phyloP scores from a whole-genome alignment of 352 stramenopile species.

The Pythium brassicae region DNA sequence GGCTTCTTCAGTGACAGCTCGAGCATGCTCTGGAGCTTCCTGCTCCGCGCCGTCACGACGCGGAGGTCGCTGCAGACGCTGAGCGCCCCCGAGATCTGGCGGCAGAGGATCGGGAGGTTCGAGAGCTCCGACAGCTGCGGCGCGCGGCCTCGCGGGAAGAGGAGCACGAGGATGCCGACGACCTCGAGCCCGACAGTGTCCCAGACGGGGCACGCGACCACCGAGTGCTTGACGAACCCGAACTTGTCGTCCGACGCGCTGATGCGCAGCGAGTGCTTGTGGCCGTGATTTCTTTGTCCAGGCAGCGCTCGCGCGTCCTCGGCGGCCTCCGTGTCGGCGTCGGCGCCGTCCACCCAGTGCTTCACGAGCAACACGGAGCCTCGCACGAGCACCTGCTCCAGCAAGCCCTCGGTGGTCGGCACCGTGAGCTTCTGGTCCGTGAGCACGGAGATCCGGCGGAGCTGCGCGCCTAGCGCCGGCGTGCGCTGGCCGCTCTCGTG shows the following conservation, averaged over 20 bases:
- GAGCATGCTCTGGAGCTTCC: slow-evolving; percentile 44
- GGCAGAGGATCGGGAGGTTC: slow-evolving; percentile 54
- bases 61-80: slow-evolving; percentile 64
- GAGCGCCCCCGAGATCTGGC: slow-evolving; percentile 65
- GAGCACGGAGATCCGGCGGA: slow-evolving; percentile 53
- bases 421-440: slow-evolving; percentile 52
- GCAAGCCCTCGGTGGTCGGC: slow-evolving; percentile 44
- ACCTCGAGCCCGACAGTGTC: slow-evolving; percentile 55
- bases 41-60: slow-evolving; percentile 31
- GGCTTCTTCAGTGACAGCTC: slow-evolving; percentile 34
- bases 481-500: slow-evolving; percentile 9
- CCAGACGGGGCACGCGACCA: slow-evolving; percentile 71
- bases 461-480: slow-evolving; percentile 27
- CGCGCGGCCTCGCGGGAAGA: slow-evolving; percentile 31
- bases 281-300: slow-evolving; percentile 1
- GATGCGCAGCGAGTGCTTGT: slow-evolving; percentile 32
- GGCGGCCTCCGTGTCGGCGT: slow-evolving; percentile 9
- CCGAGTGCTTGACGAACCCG: slow-evolving; percentile 53
- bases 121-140: slow-evolving; percentile 34
- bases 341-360: slow-evolving; percentile 32
- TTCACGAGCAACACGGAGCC: slow-evolving; percentile 45
- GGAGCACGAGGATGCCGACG: slow-evolving; percentile 58
- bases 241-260: slow-evolving; percentile 35
- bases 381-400: slow-evolving; percentile 51
- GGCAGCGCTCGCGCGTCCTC: background rate